Evolutionary conservation across 2,329 filamentous ascomycete species (phyloP).

Genomic region (Fusarium anthophilum): DNA sequence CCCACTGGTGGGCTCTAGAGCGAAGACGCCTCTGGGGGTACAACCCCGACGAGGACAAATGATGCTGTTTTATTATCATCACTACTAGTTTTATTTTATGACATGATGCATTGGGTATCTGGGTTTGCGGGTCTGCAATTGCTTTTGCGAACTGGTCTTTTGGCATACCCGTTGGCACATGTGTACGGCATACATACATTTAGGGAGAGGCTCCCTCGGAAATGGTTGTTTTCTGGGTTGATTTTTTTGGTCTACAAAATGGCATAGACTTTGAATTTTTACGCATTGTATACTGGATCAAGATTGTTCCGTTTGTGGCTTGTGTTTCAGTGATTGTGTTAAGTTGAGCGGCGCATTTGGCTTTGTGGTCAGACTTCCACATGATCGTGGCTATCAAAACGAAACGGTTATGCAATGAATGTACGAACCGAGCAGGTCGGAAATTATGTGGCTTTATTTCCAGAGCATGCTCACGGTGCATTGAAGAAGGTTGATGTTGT

Average conservation of each 20-base stretch:
- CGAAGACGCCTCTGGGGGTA: conserved; percentile 36
- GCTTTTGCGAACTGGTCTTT: conserved; percentile 17
- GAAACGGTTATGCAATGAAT: background rate
- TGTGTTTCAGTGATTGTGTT: background rate
- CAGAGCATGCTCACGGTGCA: background rate
- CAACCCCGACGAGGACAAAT: conserved; percentile 23
- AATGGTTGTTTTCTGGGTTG: background rate
- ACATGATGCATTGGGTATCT: conserved; percentile 30
- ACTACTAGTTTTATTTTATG: conserved; percentile 10
- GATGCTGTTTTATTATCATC: background rate
- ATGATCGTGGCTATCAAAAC: background rate
- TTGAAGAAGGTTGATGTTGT: background rate
- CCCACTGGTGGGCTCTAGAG: conserved; percentile 35
- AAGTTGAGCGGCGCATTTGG: background rate
- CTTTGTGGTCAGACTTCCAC: background rate
- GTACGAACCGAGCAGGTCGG: background rate
- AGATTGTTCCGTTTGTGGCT: background rate
- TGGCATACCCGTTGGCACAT: conserved; percentile 19
- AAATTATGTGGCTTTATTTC: too few relatives aligned
- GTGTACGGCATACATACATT: conserved; percentile 27
- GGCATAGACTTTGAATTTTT: conserved; percentile 18
- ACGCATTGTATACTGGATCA: background rate
- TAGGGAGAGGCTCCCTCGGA: conserved; percentile 30
- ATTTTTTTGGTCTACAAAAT: background rate
- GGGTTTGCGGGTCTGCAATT: conserved; percentile 8